Evolutionary conservation across 2,329 filamentous ascomycete species (phyloP), one percentile per base, ranked within the genome.

Genomic region (Truncatella angustata): DNA sequence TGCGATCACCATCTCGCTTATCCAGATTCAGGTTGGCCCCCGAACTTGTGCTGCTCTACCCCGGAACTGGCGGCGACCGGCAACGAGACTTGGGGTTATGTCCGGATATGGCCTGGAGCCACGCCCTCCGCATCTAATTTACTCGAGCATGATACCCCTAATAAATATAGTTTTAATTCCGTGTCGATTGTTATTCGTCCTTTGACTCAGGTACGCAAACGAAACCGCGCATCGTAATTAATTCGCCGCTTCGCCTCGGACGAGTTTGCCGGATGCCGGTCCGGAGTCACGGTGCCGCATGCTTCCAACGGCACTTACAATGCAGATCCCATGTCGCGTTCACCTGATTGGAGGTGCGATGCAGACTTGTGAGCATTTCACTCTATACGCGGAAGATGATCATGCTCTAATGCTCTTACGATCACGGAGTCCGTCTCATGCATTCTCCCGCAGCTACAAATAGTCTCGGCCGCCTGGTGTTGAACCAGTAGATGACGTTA

Each of bases 101-200:
- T 24, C 24, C 43, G n/a, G n/a, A 46, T 46, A 14, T 28, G 43
- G 43, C 26, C 20, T 28, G 43, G 43, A 46, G 43, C 26, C n/a
- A 10, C 16, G 11, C n/a, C 24, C 16, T 34, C 43, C 43, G 43
- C 9, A 28, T 28, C 9, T 11, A 7, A 46, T 46, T 23, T 10
- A 16, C 24, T 23, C 28, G 16, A 20, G 16, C 5, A 28, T 35
- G 24, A 44, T 44, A 16, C 21, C 14, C 20, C 5, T 34, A 39
- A 39, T 39, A 39, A 20, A n/a, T 18, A 32, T 20, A 16, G 18
- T 18, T 28, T 18, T 16, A 11, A 11, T 21, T 4, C 7, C 43
- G 34, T 46, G 18, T 35, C 28, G 40, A 16, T 14, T 23, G 21
- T n/a, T 24, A 16, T 12, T 18, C 16, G 26, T 32, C 26, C 10